Percentiles rank a stretch among this genome's conserved stretches.
phyloP scores from a whole-genome alignment of 805 yeast genomes.

The Saccharomycopsis sp. region DNA sequence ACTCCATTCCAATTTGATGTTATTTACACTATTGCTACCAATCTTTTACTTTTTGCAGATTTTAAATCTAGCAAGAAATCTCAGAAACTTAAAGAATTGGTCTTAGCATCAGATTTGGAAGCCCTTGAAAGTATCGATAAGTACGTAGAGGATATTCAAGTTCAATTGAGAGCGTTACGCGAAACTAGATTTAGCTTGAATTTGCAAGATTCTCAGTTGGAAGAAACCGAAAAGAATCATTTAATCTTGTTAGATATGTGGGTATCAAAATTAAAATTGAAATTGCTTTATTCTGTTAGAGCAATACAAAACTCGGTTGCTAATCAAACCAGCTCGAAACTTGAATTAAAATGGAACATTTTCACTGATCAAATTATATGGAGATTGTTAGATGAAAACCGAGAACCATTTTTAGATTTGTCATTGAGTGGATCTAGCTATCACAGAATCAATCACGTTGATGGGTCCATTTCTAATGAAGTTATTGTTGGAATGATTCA shows the following conservation, averaged over 20 bases:
- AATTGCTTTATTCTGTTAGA: constrained; percentile 14
- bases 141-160: constrained; percentile 42
- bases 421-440: constrained; percentile 44
- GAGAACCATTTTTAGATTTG: constrained; percentile 45
- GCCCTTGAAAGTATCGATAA: constrained; percentile 12
- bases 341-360: constrained; percentile 31
- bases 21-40: constrained; percentile 42
- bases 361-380: constrained; percentile 51
- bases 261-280: constrained; percentile 11
- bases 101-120: constrained; percentile 43
- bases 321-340: not conserved
- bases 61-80: constrained; percentile 34
- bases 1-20: constrained; percentile 52
- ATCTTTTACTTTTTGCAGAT: constrained; percentile 33
- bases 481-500: constrained; percentile 40
- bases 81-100: constrained; percentile 42
- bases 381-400: constrained; percentile 44
- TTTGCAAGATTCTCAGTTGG: constrained; percentile 25
- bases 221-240: not conserved
- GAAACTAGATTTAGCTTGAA: constrained; percentile 37
- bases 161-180: constrained; percentile 36
- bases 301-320: constrained; percentile 15
- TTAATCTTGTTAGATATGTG: constrained; percentile 11
- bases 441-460: constrained; percentile 41
- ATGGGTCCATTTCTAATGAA: constrained; percentile 46